Evolutionary conservation across 2,329 filamentous ascomycete genomes (phyloP), one percentile per base, ranked within the genome.

Genomic region (Fusarium sp.): DNA sequence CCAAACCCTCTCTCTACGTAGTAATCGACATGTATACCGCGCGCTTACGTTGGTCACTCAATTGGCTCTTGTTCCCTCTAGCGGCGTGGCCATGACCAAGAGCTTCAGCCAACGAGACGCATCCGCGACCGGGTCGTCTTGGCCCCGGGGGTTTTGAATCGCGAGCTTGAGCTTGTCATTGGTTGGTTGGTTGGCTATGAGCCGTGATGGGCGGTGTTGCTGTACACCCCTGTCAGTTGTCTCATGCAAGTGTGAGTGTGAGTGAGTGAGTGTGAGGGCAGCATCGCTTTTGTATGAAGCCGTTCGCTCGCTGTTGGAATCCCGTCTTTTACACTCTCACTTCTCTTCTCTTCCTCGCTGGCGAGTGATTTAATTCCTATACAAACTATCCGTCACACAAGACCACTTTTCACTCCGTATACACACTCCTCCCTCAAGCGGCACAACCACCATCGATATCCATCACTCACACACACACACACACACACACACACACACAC

Each of bases 51-150:
- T n/a, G 4, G 4, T 2, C 37, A 14, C n/a, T 37, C 61, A 25
- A 64, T 64, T 65, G 61, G 61, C 36, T 47, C 23, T 25, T 25
- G 2, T 4, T 25, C 23, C 8, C 23, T 25, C 23, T 33, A 44
- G 42, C 46, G 15, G 29, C 32, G 17, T 35, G 11, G 6, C 6
- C 31, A 8, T 38, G 36, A 45, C 44, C 35, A 49, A 35, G 41
- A 41, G 44, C 47, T 54, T 52, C 52, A 64, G 49, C 61, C 52
- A 65, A 63, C 61, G 61, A 53, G 61, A 64, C 61, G 61, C 54
- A 50, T 64, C 61, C 61, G 61, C 61, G 61, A 64, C 61, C 61
- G 61, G 61, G 44, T 53, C 17, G 45, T 33, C 57, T 45, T 57
- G 37, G 47, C 47, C 61, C 61, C 57, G 61, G 32, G 56, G 41